A percentile compares a stretch with the other conserved stretches of the same genome.
phyloP scores from a whole-genome alignment of 2,329 filamentous ascomycete species.

The Coccinonectria pachysandricola region DNA sequence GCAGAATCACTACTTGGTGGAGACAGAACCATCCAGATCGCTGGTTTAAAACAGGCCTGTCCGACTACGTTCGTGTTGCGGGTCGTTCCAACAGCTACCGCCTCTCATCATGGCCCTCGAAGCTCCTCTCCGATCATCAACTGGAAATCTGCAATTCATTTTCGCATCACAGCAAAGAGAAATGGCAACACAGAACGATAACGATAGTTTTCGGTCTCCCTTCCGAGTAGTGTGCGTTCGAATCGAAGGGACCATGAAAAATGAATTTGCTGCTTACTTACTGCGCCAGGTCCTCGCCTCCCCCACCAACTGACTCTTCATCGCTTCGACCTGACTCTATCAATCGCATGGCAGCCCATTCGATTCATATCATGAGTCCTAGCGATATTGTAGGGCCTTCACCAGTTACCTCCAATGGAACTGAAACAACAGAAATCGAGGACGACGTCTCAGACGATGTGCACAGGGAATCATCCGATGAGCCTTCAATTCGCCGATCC shows the following conservation, averaged over 20 bases:
- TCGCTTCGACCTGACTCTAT: conserved; percentile 43
- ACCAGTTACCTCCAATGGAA: conserved; percentile 76
- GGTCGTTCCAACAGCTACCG: no score
- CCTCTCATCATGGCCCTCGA: conserved; percentile 26
- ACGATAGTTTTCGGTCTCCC: conserved; percentile 36
- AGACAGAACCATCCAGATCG: no score
- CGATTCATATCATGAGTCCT: conserved; percentile 48
- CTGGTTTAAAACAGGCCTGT: no score
- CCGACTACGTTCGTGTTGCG: no score
- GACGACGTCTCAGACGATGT: conserved; percentile 60
- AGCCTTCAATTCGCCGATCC: conserved; percentile 14
- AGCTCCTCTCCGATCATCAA: conserved; percentile 53
- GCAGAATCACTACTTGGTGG: no score
- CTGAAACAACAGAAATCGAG: conserved; percentile 74
- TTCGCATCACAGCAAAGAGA: conserved; percentile 37
- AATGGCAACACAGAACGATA: conserved; percentile 45
- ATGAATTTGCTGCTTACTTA: conserved; percentile 6
- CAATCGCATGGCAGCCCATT: conserved; percentile 35
- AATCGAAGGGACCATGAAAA: no score
- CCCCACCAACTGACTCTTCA: conserved; percentile 30
- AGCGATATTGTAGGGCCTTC: conserved; percentile 69
- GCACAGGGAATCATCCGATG: conserved; percentile 18
- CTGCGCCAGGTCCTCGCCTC: conserved; percentile 24
- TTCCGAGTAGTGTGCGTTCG: conserved; percentile 42
- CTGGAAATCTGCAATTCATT: conserved; percentile 34